A percentile compares a stretch with the other conserved stretches of the same genome.
Conservation (phyloP, 2,329 filamentous ascomycete genomes). For the Tolypocladium capitatum region DNA sequence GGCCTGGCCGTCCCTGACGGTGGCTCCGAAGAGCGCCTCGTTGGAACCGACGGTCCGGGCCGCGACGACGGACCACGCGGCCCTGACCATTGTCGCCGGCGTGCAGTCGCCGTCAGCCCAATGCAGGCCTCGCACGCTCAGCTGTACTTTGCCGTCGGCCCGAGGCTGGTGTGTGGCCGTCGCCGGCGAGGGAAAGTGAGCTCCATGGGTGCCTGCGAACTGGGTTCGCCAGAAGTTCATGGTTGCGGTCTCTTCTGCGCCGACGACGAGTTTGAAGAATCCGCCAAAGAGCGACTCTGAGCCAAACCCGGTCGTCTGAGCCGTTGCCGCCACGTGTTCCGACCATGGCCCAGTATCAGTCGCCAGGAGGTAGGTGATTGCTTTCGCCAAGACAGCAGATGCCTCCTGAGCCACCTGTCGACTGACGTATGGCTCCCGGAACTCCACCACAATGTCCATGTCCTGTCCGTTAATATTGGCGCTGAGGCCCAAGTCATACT, state of each 20-base stretch:
- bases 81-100: conserved; percentile 4
- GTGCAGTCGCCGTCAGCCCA: background rate
- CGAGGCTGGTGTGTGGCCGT: background rate
- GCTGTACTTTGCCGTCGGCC: background rate
- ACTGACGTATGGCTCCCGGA: conserved; percentile 2
- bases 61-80: conserved; percentile 17
- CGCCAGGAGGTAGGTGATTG: conserved; percentile 2
- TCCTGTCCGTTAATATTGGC: conserved; percentile 1
- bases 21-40: conserved; percentile 16
- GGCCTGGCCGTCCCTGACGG: conserved; percentile 8
- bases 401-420: background rate
- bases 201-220: conserved; percentile 1
- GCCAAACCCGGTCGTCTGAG: background rate
- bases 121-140: background rate
- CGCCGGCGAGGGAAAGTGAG: conserved; percentile 2
- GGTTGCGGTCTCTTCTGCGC: background rate
- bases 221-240: conserved; percentile 2
- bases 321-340: background rate
- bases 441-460: conserved; percentile 4
- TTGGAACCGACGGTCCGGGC: conserved; percentile 18
- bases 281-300: background rate
- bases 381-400: background rate
- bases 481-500: conserved; percentile 3
- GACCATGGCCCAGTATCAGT: background rate
- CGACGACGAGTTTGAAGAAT: conserved; percentile 3